Evolutionary conservation across 2,329 filamentous ascomycete species (phyloP).

Genomic region (Paecilomyces dactylethromorphus): DNA sequence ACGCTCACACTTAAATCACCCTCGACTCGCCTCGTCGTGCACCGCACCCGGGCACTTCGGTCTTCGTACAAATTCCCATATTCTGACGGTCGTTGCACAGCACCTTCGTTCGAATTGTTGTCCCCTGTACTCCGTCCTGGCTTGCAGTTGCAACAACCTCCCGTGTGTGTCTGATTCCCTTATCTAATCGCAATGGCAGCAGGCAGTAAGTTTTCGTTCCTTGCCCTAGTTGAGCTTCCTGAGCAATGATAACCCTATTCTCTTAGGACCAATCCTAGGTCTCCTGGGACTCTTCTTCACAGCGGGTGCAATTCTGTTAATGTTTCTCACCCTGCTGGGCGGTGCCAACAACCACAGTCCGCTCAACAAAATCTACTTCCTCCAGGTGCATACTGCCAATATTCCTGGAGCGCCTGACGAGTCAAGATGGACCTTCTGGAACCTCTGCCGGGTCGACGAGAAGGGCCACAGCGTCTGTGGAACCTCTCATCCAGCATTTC

Average conservation of each 20-base stretch:
- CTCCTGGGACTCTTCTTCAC: constrained; percentile 55
- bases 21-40: background rate
- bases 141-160: background rate
- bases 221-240: background rate
- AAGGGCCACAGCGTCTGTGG: constrained; percentile 59
- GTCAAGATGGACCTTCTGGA: constrained; percentile 88
- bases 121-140: background rate
- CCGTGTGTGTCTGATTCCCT: background rate
- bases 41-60: background rate
- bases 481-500: constrained; percentile 55
- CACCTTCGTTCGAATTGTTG: background rate
- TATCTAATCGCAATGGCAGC: constrained; percentile 6
- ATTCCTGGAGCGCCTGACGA: constrained; percentile 61
- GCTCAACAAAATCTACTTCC: constrained; percentile 75
- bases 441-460: constrained; percentile 61
- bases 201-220: constrained; percentile 21
- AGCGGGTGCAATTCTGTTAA: constrained; percentile 55
- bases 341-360: constrained; percentile 51
- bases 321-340: constrained; percentile 60
- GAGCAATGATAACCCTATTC: background rate
- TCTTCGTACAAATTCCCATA: background rate
- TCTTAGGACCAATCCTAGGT: constrained; percentile 49
- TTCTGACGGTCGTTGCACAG: background rate
- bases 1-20: background rate
- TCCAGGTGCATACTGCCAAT: constrained; percentile 67